Percentiles rank a stretch among this genome's conserved stretches.
Conservation (phyloP, 345 rosid species). For the Camelina neglecta region DNA sequence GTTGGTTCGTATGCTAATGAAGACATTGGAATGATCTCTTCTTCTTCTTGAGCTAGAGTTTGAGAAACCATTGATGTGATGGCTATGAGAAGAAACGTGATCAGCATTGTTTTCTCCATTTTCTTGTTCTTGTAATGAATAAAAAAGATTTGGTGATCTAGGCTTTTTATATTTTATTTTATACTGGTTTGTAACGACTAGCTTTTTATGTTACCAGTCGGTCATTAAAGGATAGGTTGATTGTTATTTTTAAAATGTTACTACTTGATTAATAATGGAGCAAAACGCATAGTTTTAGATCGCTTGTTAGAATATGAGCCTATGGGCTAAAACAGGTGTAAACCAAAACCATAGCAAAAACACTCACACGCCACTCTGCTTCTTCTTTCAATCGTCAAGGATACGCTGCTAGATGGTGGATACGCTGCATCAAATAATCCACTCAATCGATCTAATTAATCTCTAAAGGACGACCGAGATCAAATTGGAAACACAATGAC, state of each 20-base stretch:
- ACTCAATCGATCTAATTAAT: too few species aligned
- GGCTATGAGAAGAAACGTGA: slow-evolving; percentile 10
- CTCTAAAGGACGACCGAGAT: background rate
- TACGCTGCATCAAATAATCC: too few species aligned
- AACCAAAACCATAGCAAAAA: too few species aligned
- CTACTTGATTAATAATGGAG: background rate
- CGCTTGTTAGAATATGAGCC: too few species aligned
- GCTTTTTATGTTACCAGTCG: background rate
- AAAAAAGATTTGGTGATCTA: background rate
- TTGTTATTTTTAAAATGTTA: background rate
- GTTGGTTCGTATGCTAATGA: background rate
- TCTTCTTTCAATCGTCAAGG: too few species aligned
- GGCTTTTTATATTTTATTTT: background rate
- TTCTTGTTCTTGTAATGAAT: background rate
- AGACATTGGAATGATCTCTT: slow-evolving; percentile 15
- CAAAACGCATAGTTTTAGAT: too few species aligned
- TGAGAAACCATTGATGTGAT: slow-evolving; percentile 17
- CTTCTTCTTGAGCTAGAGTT: slow-evolving; percentile 17
- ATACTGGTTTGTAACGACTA: slow-evolving; percentile 15
- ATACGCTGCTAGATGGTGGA: too few species aligned
- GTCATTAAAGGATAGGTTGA: background rate
- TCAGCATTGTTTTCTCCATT: slow-evolving; percentile 25
- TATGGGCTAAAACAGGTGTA: too few species aligned
- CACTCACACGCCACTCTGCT: too few species aligned
- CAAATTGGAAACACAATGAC: background rate